Conservation (phyloP, 257 asterid species). For the Forsythia viridissima region DNA sequence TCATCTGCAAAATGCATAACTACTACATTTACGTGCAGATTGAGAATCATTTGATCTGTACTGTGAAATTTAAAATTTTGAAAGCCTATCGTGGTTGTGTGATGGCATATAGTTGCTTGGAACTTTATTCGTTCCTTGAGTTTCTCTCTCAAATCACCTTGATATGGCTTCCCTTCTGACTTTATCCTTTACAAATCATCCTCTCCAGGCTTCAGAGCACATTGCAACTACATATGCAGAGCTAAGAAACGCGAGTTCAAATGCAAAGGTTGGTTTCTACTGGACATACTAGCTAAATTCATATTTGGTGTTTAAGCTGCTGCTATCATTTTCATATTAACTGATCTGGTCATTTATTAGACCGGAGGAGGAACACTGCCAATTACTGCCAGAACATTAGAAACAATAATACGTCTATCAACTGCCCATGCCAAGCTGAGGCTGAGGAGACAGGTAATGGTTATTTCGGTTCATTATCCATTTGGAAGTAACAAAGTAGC, state of each 20-base stretch:
- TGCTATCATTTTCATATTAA: slow-evolving; percentile 14
- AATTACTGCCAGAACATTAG: slow-evolving; percentile 94
- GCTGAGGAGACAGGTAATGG: slow-evolving; percentile 74
- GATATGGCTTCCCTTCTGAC: slow-evolving; percentile 21
- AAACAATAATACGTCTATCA: slow-evolving; percentile 89
- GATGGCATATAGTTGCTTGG: neutral
- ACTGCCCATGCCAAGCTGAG: slow-evolving; percentile 97
- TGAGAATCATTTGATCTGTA: slow-evolving; percentile 1
- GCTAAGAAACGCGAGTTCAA: slow-evolving; percentile 84
- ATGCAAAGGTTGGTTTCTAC: slow-evolving; percentile 59
- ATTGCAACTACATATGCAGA: slow-evolving; percentile 93
- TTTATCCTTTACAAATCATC: slow-evolving; percentile 6
- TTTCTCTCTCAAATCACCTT: neutral
- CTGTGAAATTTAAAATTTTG: slow-evolving; percentile 9
- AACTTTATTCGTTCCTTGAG: neutral
- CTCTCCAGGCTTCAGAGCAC: slow-evolving; percentile 82
- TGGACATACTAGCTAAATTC: slow-evolving; percentile 22
- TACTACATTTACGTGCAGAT: neutral
- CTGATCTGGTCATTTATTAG: slow-evolving; percentile 33
- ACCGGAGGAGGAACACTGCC: slow-evolving; percentile 97
- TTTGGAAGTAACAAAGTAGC: neutral
- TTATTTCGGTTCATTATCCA: slow-evolving; percentile 3
- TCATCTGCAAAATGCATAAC: neutral
- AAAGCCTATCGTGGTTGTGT: neutral
- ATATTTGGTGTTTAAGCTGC: slow-evolving; percentile 16